Evolutionary conservation across 106 monocot genomes (phyloP), one percentile per base, ranked within the genome.

Genomic region (Dioscorea alata): DNA sequence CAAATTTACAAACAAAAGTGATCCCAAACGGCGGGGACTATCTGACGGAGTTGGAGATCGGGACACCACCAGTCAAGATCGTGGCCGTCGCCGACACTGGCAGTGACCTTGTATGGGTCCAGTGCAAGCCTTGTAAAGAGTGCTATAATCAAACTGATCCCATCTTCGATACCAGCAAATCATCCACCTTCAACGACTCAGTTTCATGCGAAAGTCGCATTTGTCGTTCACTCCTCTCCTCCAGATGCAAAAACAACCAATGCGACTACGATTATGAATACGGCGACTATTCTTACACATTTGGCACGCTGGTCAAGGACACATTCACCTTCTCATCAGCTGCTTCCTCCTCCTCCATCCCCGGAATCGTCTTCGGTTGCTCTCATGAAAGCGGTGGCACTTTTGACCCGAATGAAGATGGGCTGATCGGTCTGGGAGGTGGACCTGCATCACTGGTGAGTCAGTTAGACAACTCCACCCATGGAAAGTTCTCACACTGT

Each of bases 101-200:
- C 4, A 77, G 82, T 59, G 82, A 82, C 23, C 60, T 81, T 12
- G 64, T 49, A 2, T 77, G 76, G 77, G 51, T 68, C 24, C 69
- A 82, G 16, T 82, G 82, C 82, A 73, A 73, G 57, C 82, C 82
- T 1, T 82, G 82, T 65, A 4, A 8, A 15, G 4, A 69, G 0
- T 82, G 82, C 57, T 70, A 69, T 57, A 12, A 35, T 7, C 76
- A 81, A 50, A 24, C 0, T 5, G 32, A 14, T 35, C 81, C 76
- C 5, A 19, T 81, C 33, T 81, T 75, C 49, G 68, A 81, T 42
- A 72, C 76, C 53, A n/a, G 6, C 1, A 28, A 8, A 10, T 71
- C 75, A 15, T 63, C 76, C 66, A 62, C 76, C 31, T 81, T 67
- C 28, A 28, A 28, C 28, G 28, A 3, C 59, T 2, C 17, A 15